Percentiles rank a stretch among this genome's conserved stretches.
Evolutionary conservation across 345 rosid species (phyloP).

Genomic region (Eucalyptus regnans): DNA sequence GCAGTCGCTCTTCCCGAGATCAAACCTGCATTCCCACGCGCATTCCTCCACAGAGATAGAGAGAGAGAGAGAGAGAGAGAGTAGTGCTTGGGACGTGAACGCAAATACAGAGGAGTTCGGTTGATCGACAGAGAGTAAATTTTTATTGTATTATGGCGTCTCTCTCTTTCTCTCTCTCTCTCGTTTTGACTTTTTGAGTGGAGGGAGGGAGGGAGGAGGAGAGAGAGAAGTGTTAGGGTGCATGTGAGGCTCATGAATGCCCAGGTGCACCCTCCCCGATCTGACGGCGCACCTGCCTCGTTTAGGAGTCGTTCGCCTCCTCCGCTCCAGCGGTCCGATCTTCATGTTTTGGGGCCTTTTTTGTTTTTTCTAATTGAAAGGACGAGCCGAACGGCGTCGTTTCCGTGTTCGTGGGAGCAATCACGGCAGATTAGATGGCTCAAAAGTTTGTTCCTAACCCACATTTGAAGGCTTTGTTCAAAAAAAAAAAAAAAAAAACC

Average conservation of each 20-base stretch:
- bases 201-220: background rate
- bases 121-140: background rate
- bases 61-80: background rate
- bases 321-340: background rate
- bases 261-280: background rate
- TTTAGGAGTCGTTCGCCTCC: background rate
- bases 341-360: background rate
- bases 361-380: background rate
- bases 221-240: background rate
- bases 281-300: background rate
- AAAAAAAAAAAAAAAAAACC: background rate
- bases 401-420: background rate
- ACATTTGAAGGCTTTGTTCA: background rate
- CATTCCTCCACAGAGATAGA: background rate
- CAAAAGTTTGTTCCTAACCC: background rate
- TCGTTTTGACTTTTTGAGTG: background rate
- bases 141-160: too few relatives aligned
- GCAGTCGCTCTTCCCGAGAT: background rate
- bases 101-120: background rate
- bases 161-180: background rate
- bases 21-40: background rate
- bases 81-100: background rate
- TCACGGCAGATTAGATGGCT: background rate
- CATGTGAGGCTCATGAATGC: background rate
- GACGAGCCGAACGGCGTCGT: background rate